A percentile compares a stretch with the other conserved stretches of the same genome.
phyloP scores from a whole-genome alignment of 1,284 basidiomycete genomes.

The Ceratobasidium sp. region DNA sequence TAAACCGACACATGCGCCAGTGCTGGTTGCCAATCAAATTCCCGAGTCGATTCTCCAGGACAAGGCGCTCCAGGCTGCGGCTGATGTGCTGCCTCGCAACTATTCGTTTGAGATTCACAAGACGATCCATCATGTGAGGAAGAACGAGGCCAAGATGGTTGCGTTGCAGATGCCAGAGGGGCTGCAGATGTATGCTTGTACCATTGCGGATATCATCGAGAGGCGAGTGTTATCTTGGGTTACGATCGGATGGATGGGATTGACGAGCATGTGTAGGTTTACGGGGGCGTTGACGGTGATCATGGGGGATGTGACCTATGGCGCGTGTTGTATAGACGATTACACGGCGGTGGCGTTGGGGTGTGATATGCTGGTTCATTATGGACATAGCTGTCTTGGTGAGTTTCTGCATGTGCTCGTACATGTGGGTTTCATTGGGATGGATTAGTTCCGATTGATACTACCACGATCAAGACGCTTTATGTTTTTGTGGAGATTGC shows the following conservation, averaged over 20 bases:
- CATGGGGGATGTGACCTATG: constrained; percentile 98
- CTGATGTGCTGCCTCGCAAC: constrained; percentile 80
- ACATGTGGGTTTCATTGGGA: background rate
- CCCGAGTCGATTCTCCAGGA: constrained; percentile 75
- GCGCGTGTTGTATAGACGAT: constrained; percentile 98
- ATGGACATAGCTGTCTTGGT: constrained; percentile 98
- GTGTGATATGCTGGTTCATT: constrained; percentile 98
- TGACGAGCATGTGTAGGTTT: constrained; percentile 59
- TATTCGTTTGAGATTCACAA: constrained; percentile 99
- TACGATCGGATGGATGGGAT: background rate
- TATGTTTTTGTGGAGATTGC: constrained; percentile 99
- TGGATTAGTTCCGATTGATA: constrained; percentile 88
- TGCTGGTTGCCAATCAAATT: constrained; percentile 65
- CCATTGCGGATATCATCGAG: constrained; percentile 97
- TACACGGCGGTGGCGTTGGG: constrained; percentile 96
- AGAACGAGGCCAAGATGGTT: constrained; percentile 83
- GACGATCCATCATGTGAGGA: constrained; percentile 91
- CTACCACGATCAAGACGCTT: constrained; percentile 92
- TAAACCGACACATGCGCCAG: constrained; percentile 53
- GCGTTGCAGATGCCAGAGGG: constrained; percentile 99
- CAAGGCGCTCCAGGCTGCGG: constrained; percentile 74
- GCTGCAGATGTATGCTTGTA: constrained; percentile 96
- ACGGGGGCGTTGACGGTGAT: constrained; percentile 84
- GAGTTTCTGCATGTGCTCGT: constrained; percentile 46
- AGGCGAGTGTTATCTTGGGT: constrained; percentile 61